Evolutionary conservation across 345 rosid genomes (phyloP).

Genomic region (Aquilaria sinensis): DNA sequence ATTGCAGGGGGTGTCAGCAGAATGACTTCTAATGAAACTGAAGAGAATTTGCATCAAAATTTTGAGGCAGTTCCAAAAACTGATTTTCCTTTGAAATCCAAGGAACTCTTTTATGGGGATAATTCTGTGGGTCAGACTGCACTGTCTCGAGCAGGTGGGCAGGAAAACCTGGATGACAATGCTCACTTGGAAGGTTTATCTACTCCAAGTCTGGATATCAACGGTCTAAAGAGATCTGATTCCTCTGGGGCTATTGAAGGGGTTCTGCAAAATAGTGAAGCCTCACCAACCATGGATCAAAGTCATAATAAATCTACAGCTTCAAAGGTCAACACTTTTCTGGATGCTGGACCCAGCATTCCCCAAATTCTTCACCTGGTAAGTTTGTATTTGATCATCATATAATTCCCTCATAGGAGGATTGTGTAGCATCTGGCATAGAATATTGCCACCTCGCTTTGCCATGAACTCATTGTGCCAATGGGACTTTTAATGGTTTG

Average conservation of each 20-base stretch:
- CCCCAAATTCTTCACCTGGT: constrained; percentile 98
- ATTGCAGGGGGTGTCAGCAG: constrained; percentile 38
- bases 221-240: constrained; percentile 46
- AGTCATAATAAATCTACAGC: constrained; percentile 40
- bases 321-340: constrained; percentile 42
- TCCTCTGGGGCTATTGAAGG: constrained; percentile 26
- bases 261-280: constrained; percentile 34
- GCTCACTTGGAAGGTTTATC: constrained; percentile 47
- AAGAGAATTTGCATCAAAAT: constrained; percentile 61
- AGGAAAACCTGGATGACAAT: constrained; percentile 42
- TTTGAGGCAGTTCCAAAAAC: constrained; percentile 38
- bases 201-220: constrained; percentile 40
- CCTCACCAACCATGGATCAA: constrained; percentile 38
- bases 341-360: constrained; percentile 81
- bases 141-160: constrained; percentile 27
- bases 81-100: constrained; percentile 42
- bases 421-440: too few species aligned
- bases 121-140: constrained; percentile 39
- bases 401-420: too few species aligned
- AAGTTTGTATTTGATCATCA: constrained; percentile 8
- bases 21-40: constrained; percentile 53
- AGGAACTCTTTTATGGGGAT: constrained; percentile 37
- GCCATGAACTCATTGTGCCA: too few species aligned
- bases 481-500: too few species aligned
- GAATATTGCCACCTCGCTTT: too few species aligned